phyloP scores from a whole-genome alignment of 306 rosid species.

The Medicago lupulina region DNA sequence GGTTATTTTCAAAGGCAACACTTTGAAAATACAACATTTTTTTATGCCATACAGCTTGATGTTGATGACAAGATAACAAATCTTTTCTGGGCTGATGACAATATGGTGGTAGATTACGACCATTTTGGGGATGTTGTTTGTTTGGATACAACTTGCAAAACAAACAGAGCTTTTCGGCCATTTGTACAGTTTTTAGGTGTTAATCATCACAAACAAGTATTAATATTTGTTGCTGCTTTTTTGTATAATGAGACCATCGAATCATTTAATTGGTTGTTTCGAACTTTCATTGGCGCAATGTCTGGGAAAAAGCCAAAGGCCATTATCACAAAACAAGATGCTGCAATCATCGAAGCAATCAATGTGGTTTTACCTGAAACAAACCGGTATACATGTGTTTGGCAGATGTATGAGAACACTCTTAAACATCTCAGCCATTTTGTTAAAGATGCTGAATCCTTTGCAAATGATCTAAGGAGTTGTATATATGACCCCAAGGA shows the following conservation, averaged over 20 bases:
- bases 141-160: slow-evolving; percentile 57
- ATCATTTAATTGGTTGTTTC: slow-evolving; percentile 65
- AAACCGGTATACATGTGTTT: slow-evolving; percentile 51
- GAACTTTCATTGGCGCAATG: slow-evolving; percentile 57
- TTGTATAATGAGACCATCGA: slow-evolving; percentile 59
- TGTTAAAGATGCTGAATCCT: slow-evolving; percentile 53
- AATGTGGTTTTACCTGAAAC: slow-evolving; percentile 58
- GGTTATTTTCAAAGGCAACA: slow-evolving; percentile 76
- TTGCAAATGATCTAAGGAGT: slow-evolving; percentile 61
- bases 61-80: slow-evolving; percentile 68
- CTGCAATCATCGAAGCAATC: slow-evolving; percentile 62
- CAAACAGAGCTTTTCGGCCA: slow-evolving; percentile 54
- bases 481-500: slow-evolving; percentile 62
- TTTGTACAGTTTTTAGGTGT: slow-evolving; percentile 67
- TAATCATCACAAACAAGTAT: slow-evolving; percentile 64
- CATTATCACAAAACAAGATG: slow-evolving; percentile 68
- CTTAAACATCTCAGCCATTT: slow-evolving; percentile 58
- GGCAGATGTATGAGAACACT: slow-evolving; percentile 68
- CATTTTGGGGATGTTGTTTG: slow-evolving; percentile 70
- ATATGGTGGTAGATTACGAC: slow-evolving; percentile 63
- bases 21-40: slow-evolving; percentile 64
- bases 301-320: slow-evolving; percentile 67
- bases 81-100: slow-evolving; percentile 71
- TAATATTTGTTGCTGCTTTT: slow-evolving; percentile 64
- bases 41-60: slow-evolving; percentile 63